These are phyloP conservation scores for Coccinonectria pachysandricola DNA, from an alignment of 2,329 filamentous ascomycete species.

Conservation along the genomic window DNA sequence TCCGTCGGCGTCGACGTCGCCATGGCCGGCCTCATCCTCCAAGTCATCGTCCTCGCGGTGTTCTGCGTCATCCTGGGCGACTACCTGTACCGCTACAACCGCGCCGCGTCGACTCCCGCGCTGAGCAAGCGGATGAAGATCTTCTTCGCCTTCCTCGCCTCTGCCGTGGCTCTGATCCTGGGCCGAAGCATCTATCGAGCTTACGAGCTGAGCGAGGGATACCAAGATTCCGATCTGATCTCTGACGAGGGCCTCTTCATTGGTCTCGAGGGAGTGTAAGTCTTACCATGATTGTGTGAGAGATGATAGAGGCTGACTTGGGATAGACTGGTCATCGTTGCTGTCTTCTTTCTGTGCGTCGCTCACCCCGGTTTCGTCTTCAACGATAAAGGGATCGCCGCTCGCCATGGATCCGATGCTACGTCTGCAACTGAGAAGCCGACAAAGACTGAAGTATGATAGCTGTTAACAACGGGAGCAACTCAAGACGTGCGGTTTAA, in stretches of 20 bases:
- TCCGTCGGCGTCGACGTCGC: constrained; percentile 28
- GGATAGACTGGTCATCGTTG: constrained; percentile 23
- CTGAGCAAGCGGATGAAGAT: constrained; percentile 18
- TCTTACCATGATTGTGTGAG: neutral
- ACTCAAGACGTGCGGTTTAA: too few species aligned
- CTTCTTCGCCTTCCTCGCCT: constrained; percentile 42
- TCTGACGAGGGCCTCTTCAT: constrained; percentile 41
- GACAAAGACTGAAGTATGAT: too few species aligned
- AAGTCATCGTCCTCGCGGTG: constrained; percentile 42
- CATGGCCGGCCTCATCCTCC: constrained; percentile 44
- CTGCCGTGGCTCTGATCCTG: constrained; percentile 50
- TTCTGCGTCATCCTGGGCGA: constrained; percentile 39
- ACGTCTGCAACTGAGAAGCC: too few species aligned
- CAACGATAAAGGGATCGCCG: too few species aligned
- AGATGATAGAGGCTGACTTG: constrained; percentile 4
- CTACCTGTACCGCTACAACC: constrained; percentile 34
- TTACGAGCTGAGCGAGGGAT: constrained; percentile 54
- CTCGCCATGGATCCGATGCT: too few species aligned
- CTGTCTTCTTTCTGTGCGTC: constrained; percentile 26
- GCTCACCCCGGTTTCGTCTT: constrained; percentile 28
- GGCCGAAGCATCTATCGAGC: constrained; percentile 53
- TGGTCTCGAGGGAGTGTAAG: constrained; percentile 40
- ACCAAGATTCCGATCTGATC: constrained; percentile 41
- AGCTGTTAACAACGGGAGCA: too few species aligned
- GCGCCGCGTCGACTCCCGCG: constrained; percentile 6